A percentile compares a stretch with the other conserved stretches of the same genome.
These are phyloP conservation scores for Meredithiella fracta DNA, from an alignment of 2,329 filamentous ascomycete species.

Conservation along the genomic window DNA sequence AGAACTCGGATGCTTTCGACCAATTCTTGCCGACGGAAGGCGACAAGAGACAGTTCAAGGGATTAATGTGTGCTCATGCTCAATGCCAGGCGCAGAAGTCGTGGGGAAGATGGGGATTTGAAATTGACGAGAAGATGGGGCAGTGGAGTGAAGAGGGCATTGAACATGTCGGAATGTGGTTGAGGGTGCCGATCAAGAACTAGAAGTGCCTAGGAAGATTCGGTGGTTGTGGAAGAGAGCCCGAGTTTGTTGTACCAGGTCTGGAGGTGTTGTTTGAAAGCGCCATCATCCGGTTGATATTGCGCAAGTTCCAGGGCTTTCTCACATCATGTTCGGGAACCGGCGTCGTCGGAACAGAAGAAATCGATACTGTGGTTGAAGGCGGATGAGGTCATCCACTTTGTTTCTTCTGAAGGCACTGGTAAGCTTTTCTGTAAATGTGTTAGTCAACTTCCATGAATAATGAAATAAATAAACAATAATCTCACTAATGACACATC, in stretches of 20 bases:
- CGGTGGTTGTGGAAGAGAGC: not conserved
- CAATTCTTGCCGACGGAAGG: constrained; percentile 21
- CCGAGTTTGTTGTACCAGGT: constrained; percentile 28
- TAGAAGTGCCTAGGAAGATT: not conserved
- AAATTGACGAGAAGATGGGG: constrained; percentile 54
- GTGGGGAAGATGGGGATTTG: constrained; percentile 61
- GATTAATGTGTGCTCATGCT: constrained; percentile 64
- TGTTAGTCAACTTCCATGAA: not conserved
- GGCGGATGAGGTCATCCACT: constrained; percentile 54
- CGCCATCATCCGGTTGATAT: constrained; percentile 37
- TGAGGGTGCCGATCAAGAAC: constrained; percentile 25
- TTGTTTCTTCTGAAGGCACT: constrained; percentile 52
- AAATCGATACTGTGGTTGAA: constrained; percentile 58
- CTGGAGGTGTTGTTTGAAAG: constrained; percentile 28
- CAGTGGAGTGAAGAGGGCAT: constrained; percentile 75
- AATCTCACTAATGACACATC: constrained; percentile 31
- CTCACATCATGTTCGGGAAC: constrained; percentile 44
- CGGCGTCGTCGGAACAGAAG: constrained; percentile 37
- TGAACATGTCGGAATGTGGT: constrained; percentile 69
- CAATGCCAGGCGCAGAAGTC: constrained; percentile 47
- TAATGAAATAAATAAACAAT: not conserved
- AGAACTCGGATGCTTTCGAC: constrained; percentile 38
- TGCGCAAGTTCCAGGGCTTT: constrained; percentile 46
- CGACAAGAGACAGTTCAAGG: constrained; percentile 34
- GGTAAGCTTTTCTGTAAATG: constrained; percentile 9